Conservation (phyloP, 495 filamentous ascomycete species). For the Penicillium nucicola region DNA sequence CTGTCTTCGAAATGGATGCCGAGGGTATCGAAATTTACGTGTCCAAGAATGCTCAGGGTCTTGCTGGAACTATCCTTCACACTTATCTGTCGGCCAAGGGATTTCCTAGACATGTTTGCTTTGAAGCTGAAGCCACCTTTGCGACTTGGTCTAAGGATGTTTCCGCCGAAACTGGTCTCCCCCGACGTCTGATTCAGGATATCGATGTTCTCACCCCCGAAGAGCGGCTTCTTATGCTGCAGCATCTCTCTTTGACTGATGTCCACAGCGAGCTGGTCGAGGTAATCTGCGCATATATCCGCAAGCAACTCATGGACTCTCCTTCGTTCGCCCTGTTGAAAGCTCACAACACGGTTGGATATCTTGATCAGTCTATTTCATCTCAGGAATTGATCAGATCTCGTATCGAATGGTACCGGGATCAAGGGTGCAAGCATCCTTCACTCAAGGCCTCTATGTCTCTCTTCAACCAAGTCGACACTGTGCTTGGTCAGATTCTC, state of each 20-base stretch:
- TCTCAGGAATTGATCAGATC: slow-evolving; percentile 39
- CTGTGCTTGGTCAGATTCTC: slow-evolving; percentile 36
- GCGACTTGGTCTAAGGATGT: slow-evolving; percentile 35
- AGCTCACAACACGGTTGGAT: slow-evolving; percentile 45
- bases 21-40: slow-evolving; percentile 47
- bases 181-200: slow-evolving; percentile 47
- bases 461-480: slow-evolving; percentile 47
- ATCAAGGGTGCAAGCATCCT: slow-evolving; percentile 43
- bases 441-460: slow-evolving; percentile 33
- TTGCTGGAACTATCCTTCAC: slow-evolving; percentile 51
- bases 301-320: slow-evolving; percentile 47
- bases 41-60: slow-evolving; percentile 52
- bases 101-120: slow-evolving; percentile 49
- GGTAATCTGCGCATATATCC: slow-evolving; percentile 41
- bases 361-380: slow-evolving; percentile 46
- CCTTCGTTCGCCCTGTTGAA: slow-evolving; percentile 50
- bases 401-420: slow-evolving; percentile 50
- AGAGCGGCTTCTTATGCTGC: slow-evolving; percentile 49
- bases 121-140: slow-evolving; percentile 47
- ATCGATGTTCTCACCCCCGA: slow-evolving; percentile 51
- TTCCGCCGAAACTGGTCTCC: slow-evolving; percentile 33
- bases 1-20: slow-evolving; percentile 46
- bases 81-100: slow-evolving; percentile 52
- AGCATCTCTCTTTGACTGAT: slow-evolving; percentile 45
- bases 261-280: slow-evolving; percentile 22